These are phyloP conservation scores for Botryobasidium botryosum DNA, from an alignment of 768 basidiomycete species.

Conservation along the genomic window DNA sequence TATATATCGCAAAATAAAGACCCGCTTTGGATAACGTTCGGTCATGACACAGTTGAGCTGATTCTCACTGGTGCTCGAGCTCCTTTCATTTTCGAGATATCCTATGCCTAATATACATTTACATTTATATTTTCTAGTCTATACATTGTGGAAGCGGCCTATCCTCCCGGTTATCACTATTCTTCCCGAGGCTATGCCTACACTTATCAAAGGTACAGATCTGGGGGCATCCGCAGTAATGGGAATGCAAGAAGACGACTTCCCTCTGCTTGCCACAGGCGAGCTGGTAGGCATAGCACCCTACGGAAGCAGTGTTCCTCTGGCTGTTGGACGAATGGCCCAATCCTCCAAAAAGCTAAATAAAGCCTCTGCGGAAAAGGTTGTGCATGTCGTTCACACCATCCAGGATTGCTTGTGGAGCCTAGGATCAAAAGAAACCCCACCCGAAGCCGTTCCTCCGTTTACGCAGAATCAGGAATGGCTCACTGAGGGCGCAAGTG, in stretches of 20 bases:
- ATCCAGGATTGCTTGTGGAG: constrained; percentile 67
- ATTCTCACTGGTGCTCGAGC: too few relatives aligned
- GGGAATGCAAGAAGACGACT: constrained; percentile 38
- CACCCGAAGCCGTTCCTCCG: too few relatives aligned
- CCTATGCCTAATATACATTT: not conserved
- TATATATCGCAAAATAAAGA: too few relatives aligned
- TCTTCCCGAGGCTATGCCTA: constrained; percentile 49
- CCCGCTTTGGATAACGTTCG: too few relatives aligned
- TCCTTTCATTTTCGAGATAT: too few relatives aligned
- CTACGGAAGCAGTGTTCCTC: constrained; percentile 31
- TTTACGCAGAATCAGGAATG: too few relatives aligned
- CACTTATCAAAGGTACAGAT: constrained; percentile 61
- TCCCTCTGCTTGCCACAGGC: constrained; percentile 20
- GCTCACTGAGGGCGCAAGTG: too few relatives aligned
- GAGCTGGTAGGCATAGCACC: constrained; percentile 50
- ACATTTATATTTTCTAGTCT: constrained; percentile 34
- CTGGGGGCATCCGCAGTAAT: constrained; percentile 61
- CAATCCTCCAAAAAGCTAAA: constrained; percentile 32
- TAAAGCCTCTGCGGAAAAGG: constrained; percentile 53
- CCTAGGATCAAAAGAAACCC: constrained; percentile 44
- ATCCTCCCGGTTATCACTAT: constrained; percentile 59
- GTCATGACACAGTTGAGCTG: too few relatives aligned
- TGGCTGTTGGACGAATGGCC: constrained; percentile 65
- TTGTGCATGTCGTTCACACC: constrained; percentile 51
- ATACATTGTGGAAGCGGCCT: constrained; percentile 62